These are phyloP conservation scores for Pseudogymnoascus sp. DNA, from an alignment of 2,329 filamentous ascomycete genomes.

Conservation along the genomic window DNA sequence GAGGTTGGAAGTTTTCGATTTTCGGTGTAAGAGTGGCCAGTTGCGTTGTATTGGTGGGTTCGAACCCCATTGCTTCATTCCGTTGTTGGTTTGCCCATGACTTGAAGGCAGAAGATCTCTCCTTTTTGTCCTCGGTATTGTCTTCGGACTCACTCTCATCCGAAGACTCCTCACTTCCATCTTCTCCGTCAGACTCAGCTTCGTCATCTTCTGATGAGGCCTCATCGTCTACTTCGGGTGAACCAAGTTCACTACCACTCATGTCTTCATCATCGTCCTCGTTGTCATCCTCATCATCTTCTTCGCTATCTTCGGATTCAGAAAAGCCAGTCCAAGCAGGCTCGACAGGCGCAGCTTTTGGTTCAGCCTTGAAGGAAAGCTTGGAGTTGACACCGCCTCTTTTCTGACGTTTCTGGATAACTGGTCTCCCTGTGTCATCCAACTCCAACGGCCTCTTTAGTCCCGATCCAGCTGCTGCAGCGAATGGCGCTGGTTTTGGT, in stretches of 20 bases:
- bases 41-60: constrained; percentile 35
- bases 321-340: constrained; percentile 56
- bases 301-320: constrained; percentile 13
- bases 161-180: constrained; percentile 19
- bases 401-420: constrained; percentile 76
- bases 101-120: constrained; percentile 68
- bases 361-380: constrained; percentile 31
- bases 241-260: constrained; percentile 18
- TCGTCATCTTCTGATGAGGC: constrained; percentile 11
- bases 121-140: constrained; percentile 30
- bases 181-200: constrained; percentile 23
- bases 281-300: constrained; percentile 17
- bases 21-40: constrained; percentile 40
- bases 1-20: constrained; percentile 55
- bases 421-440: constrained; percentile 64
- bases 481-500: background rate
- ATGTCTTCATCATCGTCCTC: constrained; percentile 16
- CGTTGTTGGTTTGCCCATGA: constrained; percentile 82
- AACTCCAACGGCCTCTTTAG: constrained; percentile 80
- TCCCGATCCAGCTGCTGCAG: constrained; percentile 36
- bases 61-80: constrained; percentile 70
- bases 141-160: constrained; percentile 27
- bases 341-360: constrained; percentile 35
- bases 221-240: constrained; percentile 14
- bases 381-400: constrained; percentile 55